phyloP scores from a whole-genome alignment of 371 early-diverging fungal species.

The Mortierella sp. region DNA sequence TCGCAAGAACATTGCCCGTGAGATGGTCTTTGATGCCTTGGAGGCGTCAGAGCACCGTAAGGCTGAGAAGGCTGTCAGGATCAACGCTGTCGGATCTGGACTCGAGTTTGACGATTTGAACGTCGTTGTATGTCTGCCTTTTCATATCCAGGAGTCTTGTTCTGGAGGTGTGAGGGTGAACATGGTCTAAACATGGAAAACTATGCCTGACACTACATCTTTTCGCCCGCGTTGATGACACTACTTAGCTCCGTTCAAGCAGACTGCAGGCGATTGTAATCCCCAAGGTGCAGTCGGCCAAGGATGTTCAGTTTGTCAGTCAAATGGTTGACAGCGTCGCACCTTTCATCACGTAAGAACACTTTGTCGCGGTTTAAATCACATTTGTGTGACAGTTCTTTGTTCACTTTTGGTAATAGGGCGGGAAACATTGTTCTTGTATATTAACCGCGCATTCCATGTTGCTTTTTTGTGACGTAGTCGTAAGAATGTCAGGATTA shows the following conservation, averaged over 20 bases:
- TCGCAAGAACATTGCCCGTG: conserved; percentile 85
- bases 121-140: conserved; percentile 72
- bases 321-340: conserved; percentile 86
- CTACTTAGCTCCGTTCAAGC: conserved; percentile 74
- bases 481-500: conserved; percentile 78
- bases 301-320: conserved; percentile 85
- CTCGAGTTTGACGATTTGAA: conserved; percentile 86
- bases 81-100: conserved; percentile 89
- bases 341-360: conserved; percentile 72
- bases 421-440: neutral
- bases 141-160: neutral
- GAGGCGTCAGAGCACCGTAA: conserved; percentile 77
- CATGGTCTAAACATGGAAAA: neutral
- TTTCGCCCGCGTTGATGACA: neutral
- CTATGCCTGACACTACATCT: neutral
- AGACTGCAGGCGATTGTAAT: conserved; percentile 87
- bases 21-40: conserved; percentile 79
- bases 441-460: neutral
- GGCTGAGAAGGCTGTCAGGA: conserved; percentile 89
- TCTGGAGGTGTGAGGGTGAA: neutral
- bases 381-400: neutral
- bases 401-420: neutral
- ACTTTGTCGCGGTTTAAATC: conserved; percentile 6
- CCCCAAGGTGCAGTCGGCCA: conserved; percentile 89
- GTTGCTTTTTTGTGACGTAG: conserved; percentile 42